These are phyloP conservation scores for Isoetes engelmannii DNA, from an alignment of 83 land plant genomes.

Conservation along the genomic window DNA sequence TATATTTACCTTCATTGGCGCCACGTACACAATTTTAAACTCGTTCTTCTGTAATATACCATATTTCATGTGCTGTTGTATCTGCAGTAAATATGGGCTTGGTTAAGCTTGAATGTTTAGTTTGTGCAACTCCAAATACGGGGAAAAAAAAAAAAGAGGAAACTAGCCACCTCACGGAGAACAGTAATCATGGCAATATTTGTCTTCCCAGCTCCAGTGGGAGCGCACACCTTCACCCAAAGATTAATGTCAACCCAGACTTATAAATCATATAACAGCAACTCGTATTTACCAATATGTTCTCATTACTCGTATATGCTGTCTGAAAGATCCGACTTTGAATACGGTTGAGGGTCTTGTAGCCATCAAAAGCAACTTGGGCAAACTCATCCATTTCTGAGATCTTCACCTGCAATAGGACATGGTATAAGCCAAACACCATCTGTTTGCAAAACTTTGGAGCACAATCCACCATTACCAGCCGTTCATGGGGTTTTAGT, in stretches of 20 bases:
- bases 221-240: slow-evolving; percentile 86
- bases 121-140: neutral
- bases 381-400: slow-evolving; percentile 82
- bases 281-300: slow-evolving; percentile 56
- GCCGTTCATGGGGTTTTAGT: slow-evolving; percentile 78
- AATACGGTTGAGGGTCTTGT: slow-evolving; percentile 85
- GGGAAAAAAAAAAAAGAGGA: neutral
- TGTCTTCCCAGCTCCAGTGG: slow-evolving; percentile 99
- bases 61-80: slow-evolving; percentile 69
- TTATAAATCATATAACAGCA: neutral
- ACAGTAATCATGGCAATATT: slow-evolving; percentile 97
- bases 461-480: slow-evolving; percentile 42
- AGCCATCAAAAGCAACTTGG: slow-evolving; percentile 92
- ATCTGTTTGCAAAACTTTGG: neutral
- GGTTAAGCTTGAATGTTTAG: no score
- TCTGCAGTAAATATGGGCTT: slow-evolving; percentile 38
- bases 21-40: slow-evolving; percentile 96
- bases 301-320: slow-evolving; percentile 84
- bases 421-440: slow-evolving; percentile 7
- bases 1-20: slow-evolving; percentile 89
- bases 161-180: slow-evolving; percentile 64
- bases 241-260: neutral
- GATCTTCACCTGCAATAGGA: slow-evolving; percentile 66
- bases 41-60: slow-evolving; percentile 89
- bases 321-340: slow-evolving; percentile 86